phyloP scores from a whole-genome alignment of 2,329 filamentous ascomycete genomes.

The Chrysoporthe puriensis region DNA sequence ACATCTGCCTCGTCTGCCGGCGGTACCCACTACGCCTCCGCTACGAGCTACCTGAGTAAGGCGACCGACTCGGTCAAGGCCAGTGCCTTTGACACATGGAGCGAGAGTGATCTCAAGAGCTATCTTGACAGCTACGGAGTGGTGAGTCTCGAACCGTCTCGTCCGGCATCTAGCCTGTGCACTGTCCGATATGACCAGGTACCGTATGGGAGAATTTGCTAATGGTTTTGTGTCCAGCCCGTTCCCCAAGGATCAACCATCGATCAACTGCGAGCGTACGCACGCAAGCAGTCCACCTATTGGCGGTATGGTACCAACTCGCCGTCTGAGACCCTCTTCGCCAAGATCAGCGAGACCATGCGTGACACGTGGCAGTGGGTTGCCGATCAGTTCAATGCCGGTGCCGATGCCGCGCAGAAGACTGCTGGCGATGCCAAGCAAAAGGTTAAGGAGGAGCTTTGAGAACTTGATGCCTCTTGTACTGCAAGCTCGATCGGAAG shows the following conservation, averaged over 20 bases:
- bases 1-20: slow-evolving; percentile 61
- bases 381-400: slow-evolving; percentile 51
- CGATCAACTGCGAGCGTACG: slow-evolving; percentile 72
- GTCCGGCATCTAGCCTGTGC: neutral
- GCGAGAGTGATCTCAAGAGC: slow-evolving; percentile 71
- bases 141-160: slow-evolving; percentile 39
- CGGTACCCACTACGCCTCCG: slow-evolving; percentile 64
- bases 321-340: slow-evolving; percentile 67
- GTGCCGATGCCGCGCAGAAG: slow-evolving; percentile 52
- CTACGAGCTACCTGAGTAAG: slow-evolving; percentile 70
- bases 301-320: slow-evolving; percentile 75
- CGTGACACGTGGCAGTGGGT: slow-evolving; percentile 57
- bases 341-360: slow-evolving; percentile 60
- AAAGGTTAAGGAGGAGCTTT: slow-evolving; percentile 54
- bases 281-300: slow-evolving; percentile 73
- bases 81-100: slow-evolving; percentile 73
- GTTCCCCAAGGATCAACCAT: slow-evolving; percentile 69
- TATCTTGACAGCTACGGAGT: slow-evolving; percentile 82
- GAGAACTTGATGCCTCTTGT: slow-evolving; percentile 31
- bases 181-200: neutral
- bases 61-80: slow-evolving; percentile 69
- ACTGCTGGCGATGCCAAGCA: slow-evolving; percentile 47
- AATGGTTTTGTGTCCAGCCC: slow-evolving; percentile 37
- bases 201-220: slow-evolving; percentile 21
- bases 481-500: neutral